phyloP scores from a whole-genome alignment of 805 yeast species.

The Lipomyces yamanashiensis region DNA sequence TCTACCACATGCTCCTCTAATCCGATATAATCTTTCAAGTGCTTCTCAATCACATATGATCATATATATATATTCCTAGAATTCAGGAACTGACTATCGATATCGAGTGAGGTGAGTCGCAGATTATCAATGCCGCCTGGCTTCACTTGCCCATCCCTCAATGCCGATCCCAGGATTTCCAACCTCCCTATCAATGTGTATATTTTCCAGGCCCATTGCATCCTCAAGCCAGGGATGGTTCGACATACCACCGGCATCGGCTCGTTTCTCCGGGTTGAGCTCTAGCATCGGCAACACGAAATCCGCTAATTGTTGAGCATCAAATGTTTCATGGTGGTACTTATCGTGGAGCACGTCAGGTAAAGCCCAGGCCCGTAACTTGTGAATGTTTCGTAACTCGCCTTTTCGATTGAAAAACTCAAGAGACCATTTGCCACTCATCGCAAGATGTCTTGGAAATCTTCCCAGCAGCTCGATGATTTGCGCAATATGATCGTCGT shows the following conservation, averaged over 20 bases:
- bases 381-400: constrained; percentile 75
- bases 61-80: neutral
- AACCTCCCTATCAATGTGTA: constrained; percentile 70
- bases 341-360: constrained; percentile 81
- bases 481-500: constrained; percentile 96
- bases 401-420: constrained; percentile 69
- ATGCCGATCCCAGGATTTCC: constrained; percentile 87
- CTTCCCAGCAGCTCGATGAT: constrained; percentile 81
- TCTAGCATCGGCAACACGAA: constrained; percentile 83
- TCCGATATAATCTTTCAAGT: too few species aligned
- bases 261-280: constrained; percentile 77
- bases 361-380: constrained; percentile 88
- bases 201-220: constrained; percentile 74
- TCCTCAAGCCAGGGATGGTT: constrained; percentile 84
- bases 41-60: neutral
- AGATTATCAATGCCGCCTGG: constrained; percentile 40
- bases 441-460: constrained; percentile 62
- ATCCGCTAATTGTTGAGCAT: constrained; percentile 73
- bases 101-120: neutral
- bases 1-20: neutral
- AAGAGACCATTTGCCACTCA: constrained; percentile 63
- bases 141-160: constrained; percentile 85
- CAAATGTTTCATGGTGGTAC: constrained; percentile 70
- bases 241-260: constrained; percentile 95
- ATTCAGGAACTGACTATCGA: too few species aligned